Conservation (phyloP, 768 basidiomycete genomes). For the Suillus plorans region DNA sequence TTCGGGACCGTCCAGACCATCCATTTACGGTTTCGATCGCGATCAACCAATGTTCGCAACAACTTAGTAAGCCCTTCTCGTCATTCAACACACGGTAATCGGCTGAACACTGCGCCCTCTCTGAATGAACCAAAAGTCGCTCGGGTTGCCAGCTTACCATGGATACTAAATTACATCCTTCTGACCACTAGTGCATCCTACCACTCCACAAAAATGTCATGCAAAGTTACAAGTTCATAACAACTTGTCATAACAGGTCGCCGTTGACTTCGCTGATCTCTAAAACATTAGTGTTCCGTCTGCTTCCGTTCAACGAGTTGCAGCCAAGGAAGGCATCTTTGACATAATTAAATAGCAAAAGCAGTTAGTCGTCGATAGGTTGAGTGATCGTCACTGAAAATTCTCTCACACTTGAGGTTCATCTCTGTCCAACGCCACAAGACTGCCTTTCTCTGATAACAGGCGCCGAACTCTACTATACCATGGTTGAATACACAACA, state of each 20-base stretch:
- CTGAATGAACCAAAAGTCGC: neutral
- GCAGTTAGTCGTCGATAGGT: constrained; percentile 23
- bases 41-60: constrained; percentile 19
- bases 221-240: neutral
- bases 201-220: constrained; percentile 4
- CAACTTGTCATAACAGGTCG: constrained; percentile 10
- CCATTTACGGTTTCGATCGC: constrained; percentile 22
- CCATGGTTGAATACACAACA: neutral
- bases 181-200: neutral
- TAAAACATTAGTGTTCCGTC: neutral
- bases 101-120: constrained; percentile 13
- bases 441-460: constrained; percentile 6
- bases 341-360: constrained; percentile 27
- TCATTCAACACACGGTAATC: constrained; percentile 30
- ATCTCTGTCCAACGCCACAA: constrained; percentile 31
- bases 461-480: constrained; percentile 6
- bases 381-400: constrained; percentile 21
- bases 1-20: constrained; percentile 33
- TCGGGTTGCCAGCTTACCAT: constrained; percentile 17
- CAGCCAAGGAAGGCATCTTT: constrained; percentile 7
- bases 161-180: constrained; percentile 14
- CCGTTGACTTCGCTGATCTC: constrained; percentile 11
- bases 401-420: constrained; percentile 27
- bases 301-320: constrained; percentile 1
- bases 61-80: constrained; percentile 14